phyloP scores from a whole-genome alignment of 371 early-diverging fungal genomes.

The Circinella umbellata region DNA sequence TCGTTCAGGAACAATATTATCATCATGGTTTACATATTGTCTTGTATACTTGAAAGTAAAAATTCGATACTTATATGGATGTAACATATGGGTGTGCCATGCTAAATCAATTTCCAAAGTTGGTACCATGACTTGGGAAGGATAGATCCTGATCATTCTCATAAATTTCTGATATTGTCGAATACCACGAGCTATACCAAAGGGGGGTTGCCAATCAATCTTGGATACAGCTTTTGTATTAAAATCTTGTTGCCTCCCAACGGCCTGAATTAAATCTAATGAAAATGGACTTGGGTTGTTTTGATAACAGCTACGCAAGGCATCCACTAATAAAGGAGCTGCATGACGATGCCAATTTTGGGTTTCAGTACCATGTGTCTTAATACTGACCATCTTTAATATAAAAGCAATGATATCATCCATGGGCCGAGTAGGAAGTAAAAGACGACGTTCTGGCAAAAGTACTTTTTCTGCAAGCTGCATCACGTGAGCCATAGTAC shows the following conservation, averaged over 20 bases:
- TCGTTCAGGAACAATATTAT: slow-evolving; percentile 35
- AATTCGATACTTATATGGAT: slow-evolving; percentile 34
- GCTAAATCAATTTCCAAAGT: slow-evolving; percentile 41
- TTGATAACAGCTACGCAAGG: slow-evolving; percentile 12
- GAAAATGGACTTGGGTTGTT: slow-evolving; percentile 18
- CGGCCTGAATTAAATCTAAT: slow-evolving; percentile 40
- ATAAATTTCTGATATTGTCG: slow-evolving; percentile 28
- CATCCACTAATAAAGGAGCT: not conserved
- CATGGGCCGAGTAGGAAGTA: not conserved
- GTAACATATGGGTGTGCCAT: slow-evolving; percentile 58
- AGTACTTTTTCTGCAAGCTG: not conserved
- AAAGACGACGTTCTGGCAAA: not conserved
- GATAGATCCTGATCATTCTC: slow-evolving; percentile 20
- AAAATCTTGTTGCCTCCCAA: slow-evolving; percentile 42
- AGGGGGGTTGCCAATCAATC: slow-evolving; percentile 18
- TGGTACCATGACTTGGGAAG: slow-evolving; percentile 34
- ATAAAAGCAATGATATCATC: not conserved
- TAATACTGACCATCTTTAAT: not conserved
- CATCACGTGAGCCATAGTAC: not conserved
- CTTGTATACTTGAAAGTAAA: slow-evolving; percentile 33
- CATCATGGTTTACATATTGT: slow-evolving; percentile 51
- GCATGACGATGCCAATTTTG: not conserved
- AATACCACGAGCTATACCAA: slow-evolving; percentile 13
- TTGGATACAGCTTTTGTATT: slow-evolving; percentile 17
- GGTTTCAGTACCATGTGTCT: not conserved